A percentile compares a stretch with the other conserved stretches of the same genome.
These are phyloP conservation scores for Fusarium transvaalense DNA, from an alignment of 2,329 filamentous ascomycete genomes.

Conservation along the genomic window DNA sequence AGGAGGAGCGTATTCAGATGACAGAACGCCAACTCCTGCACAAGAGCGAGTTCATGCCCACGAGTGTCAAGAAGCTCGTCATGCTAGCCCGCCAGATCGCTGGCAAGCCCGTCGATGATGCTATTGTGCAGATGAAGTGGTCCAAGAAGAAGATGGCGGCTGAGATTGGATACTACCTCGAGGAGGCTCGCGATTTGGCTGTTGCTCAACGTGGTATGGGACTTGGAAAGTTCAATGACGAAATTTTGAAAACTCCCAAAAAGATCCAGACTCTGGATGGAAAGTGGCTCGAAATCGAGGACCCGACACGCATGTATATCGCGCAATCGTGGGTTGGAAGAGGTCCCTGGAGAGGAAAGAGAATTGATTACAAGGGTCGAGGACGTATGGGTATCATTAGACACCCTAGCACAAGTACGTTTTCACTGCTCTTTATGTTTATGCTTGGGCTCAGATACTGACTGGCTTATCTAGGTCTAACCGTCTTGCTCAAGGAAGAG, in stretches of 20 bases:
- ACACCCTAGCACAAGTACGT: constrained; percentile 81
- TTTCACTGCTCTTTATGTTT: not conserved
- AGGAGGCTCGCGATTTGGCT: constrained; percentile 84
- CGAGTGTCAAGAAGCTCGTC: constrained; percentile 91
- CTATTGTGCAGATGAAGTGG: constrained; percentile 94
- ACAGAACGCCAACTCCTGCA: constrained; percentile 66
- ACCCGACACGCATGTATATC: constrained; percentile 88
- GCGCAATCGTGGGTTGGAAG: constrained; percentile 93
- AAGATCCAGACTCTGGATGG: constrained; percentile 82
- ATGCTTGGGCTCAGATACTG: constrained; percentile 16
- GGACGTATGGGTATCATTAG: constrained; percentile 76
- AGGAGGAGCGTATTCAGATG: constrained; percentile 75
- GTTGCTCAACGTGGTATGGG: constrained; percentile 89
- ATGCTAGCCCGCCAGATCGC: constrained; percentile 88
- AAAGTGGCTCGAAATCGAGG: constrained; percentile 75
- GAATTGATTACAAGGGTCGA: constrained; percentile 79
- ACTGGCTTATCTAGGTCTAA: constrained; percentile 69
- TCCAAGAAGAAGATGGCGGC: constrained; percentile 91
- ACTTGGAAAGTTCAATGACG: constrained; percentile 63
- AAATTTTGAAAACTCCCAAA: constrained; percentile 53
- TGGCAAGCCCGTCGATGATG: constrained; percentile 94
- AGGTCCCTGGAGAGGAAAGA: constrained; percentile 69
- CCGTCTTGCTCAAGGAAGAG: constrained; percentile 91
- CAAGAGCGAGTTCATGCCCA: constrained; percentile 81
- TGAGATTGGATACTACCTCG: constrained; percentile 82